Conservation (phyloP, 805 yeast genomes). For the Kazachstania kunashirensis region DNA sequence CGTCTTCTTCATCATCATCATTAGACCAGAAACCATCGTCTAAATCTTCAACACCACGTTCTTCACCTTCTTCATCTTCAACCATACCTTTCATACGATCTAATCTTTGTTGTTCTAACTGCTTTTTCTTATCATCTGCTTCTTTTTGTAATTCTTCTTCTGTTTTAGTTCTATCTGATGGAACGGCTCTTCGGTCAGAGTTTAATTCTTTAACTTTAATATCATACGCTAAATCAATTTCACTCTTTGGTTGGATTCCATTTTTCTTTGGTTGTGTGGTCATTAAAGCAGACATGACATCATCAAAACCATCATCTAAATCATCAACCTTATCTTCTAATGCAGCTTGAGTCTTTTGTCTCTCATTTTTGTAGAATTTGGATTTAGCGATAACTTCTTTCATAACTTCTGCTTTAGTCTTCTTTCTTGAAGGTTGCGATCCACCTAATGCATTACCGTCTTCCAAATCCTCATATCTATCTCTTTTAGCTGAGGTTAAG, state of each 20-base stretch:
- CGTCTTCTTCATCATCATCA: constrained; percentile 36
- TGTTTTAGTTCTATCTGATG: constrained; percentile 74
- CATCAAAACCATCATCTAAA: constrained; percentile 65
- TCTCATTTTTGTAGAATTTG: constrained; percentile 63
- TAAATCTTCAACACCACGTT: constrained; percentile 57
- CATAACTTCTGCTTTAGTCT: constrained; percentile 79
- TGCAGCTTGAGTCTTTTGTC: constrained; percentile 56
- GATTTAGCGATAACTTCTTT: constrained; percentile 77
- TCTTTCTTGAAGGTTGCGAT: constrained; percentile 45
- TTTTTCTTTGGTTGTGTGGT: constrained; percentile 10
- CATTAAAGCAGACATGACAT: constrained; percentile 48
- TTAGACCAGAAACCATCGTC: constrained; percentile 62
- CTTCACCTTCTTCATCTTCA: constrained; percentile 36
- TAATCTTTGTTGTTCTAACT: constrained; percentile 57
- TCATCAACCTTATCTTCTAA: constrained; percentile 52
- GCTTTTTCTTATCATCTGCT: constrained; percentile 47
- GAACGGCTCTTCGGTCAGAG: constrained; percentile 66
- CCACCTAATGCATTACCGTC: constrained; percentile 32
- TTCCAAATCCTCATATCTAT: constrained; percentile 34
- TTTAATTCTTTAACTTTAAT: constrained; percentile 55
- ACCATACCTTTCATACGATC: constrained; percentile 64
- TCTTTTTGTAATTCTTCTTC: constrained; percentile 59
- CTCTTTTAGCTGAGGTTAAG: constrained; percentile 11
- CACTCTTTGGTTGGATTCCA: constrained; percentile 26
- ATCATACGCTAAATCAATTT: constrained; percentile 45